Evolutionary conservation across 1,284 basidiomycete species (phyloP), one percentile per base, ranked within the genome.

Genomic region (Boletus semigastroideus): DNA sequence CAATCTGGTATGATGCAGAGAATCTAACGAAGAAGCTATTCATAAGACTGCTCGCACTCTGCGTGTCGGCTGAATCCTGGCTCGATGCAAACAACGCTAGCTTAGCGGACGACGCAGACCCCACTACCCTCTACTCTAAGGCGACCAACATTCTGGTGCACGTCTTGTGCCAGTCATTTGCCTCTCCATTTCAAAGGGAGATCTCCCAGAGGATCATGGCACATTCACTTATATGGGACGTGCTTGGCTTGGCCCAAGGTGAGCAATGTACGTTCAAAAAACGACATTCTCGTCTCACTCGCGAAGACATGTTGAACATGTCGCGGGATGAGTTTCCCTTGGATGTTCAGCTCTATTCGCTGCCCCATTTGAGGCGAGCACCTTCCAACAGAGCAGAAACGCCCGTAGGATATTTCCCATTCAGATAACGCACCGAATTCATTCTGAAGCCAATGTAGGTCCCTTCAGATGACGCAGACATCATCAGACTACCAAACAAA

Each of bases 51-150:
- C 63, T 86, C 6, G 74, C 75, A 30, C 72, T 87, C 30, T 80
- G 78, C 57, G 63, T 73, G 45, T 74, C 75, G 2, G 68, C 87
- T 41, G 83, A 85, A 53, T 63, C 75, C 16, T 89, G 87, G 82
- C 64, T 75, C 36, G 77, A 79, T 39, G 68, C 71, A 19, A 69
- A 73, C 31, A 68, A 73, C 19, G 59, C 68, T 12, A 58, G 51
- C 20, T 59, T 74, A 31, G 66, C 63, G 11, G 73, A 64, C n/a
- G 67, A 75, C 46, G 64, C 68, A 30, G 69, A 69, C 27, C 78
- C 79, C 1, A 62, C 64, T 4, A 67, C 67, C 6, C 58, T 82
- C 28, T 71, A 71, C 48, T 60, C 63, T 11, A 72, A 70, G 49
- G 71, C 72, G 10, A 62, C 70, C 25, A 56, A 66, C 19, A 71